These are phyloP conservation scores for Phytophthora idaei DNA, from an alignment of 352 stramenopile genomes.

Conservation along the genomic window DNA sequence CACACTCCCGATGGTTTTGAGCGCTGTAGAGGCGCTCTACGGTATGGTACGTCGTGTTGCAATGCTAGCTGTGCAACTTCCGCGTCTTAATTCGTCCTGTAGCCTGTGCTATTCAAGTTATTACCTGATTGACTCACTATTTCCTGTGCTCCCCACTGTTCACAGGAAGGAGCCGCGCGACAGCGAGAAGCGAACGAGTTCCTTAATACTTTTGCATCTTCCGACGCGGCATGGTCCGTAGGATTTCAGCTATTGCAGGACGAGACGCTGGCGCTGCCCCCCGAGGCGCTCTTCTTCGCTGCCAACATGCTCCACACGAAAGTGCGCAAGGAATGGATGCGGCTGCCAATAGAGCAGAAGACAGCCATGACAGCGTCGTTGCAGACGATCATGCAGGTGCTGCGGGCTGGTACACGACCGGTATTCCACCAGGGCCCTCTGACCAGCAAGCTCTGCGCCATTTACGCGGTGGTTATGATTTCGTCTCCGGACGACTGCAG, in stretches of 20 bases:
- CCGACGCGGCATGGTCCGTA: slow-evolving; percentile 58
- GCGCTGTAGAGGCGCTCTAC: slow-evolving; percentile 66
- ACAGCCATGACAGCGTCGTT: slow-evolving; percentile 44
- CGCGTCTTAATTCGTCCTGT: neutral
- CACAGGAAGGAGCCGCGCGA: slow-evolving; percentile 58
- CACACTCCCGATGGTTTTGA: slow-evolving; percentile 52
- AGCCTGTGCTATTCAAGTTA: neutral
- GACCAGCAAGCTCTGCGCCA: slow-evolving; percentile 61
- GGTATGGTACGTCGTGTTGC: slow-evolving; percentile 48
- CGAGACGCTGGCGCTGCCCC: slow-evolving; percentile 44
- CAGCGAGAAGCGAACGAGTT: slow-evolving; percentile 79
- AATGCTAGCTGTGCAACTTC: neutral
- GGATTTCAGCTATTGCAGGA: slow-evolving; percentile 59
- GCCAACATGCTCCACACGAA: slow-evolving; percentile 82
- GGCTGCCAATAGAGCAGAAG: slow-evolving; percentile 43
- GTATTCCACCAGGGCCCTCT: slow-evolving; percentile 43
- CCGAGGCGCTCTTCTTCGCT: slow-evolving; percentile 73
- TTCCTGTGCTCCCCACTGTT: neutral
- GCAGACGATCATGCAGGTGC: slow-evolving; percentile 41
- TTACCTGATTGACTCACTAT: slow-evolving; percentile 7
- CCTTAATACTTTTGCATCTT: slow-evolving; percentile 57
- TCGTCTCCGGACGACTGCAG: slow-evolving; percentile 61
- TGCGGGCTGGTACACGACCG: slow-evolving; percentile 30
- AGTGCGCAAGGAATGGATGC: slow-evolving; percentile 69
- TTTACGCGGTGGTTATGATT: slow-evolving; percentile 62